Percentiles rank a stretch among this genome's conserved stretches.
phyloP scores from a whole-genome alignment of 768 basidiomycete genomes.

The Inosperma sp. region DNA sequence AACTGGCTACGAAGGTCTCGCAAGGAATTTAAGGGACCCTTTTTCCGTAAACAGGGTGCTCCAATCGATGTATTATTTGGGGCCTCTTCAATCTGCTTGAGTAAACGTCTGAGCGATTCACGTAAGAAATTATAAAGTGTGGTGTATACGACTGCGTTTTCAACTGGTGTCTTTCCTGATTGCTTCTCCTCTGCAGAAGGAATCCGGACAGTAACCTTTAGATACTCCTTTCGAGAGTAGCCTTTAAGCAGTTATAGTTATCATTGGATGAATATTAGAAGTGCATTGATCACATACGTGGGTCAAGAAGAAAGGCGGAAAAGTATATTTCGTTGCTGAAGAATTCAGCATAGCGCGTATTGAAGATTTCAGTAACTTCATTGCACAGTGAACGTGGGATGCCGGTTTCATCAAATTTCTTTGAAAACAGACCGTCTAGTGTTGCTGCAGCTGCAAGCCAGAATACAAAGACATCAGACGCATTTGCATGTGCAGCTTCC shows the following conservation, averaged over 20 bases:
- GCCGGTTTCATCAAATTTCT: conserved; percentile 6
- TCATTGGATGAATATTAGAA: not conserved
- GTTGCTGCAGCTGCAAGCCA: conserved; percentile 21
- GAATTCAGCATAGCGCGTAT: conserved; percentile 15
- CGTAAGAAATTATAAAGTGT: not conserved
- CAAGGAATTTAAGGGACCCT: not conserved
- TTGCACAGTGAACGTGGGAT: conserved; percentile 9
- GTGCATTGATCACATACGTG: conserved; percentile 10
- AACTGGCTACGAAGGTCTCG: not conserved
- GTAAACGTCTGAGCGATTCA: not conserved
- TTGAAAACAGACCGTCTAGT: conserved; percentile 14
- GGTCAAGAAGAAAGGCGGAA: conserved; percentile 16
- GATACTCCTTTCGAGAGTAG: not conserved
- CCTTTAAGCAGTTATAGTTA: not conserved
- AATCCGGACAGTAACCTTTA: not conserved
- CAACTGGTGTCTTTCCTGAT: not conserved
- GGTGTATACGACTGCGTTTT: not conserved
- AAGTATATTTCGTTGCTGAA: conserved; percentile 17
- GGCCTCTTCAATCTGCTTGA: not conserved
- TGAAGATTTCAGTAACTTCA: conserved; percentile 14
- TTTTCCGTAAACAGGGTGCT: not conserved
- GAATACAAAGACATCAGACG: conserved; percentile 24
- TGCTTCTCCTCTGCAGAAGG: not conserved
- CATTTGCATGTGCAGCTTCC: conserved; percentile 19
- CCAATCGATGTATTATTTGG: not conserved